These are phyloP conservation scores for Harringtonia aguacate DNA, from an alignment of 2,329 filamentous ascomycete species.

Conservation along the genomic window DNA sequence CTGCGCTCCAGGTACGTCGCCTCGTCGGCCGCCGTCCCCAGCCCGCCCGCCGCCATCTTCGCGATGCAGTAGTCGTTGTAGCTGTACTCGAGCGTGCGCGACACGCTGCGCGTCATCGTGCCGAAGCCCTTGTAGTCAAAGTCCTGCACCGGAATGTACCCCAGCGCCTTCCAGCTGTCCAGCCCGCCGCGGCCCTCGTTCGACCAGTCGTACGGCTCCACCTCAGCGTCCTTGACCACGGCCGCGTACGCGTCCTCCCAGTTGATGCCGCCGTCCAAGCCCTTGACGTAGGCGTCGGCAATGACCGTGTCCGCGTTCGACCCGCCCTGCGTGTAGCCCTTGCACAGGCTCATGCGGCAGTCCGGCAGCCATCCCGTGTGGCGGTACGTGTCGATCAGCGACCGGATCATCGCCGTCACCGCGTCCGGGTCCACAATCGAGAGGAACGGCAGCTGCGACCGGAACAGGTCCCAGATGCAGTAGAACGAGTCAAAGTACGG, in stretches of 20 bases:
- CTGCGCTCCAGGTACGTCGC: constrained; percentile 50
- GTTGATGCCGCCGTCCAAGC: constrained; percentile 46
- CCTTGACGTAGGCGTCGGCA: constrained; percentile 58
- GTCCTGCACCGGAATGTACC: constrained; percentile 62
- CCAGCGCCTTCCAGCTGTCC: constrained; percentile 58
- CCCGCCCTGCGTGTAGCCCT: constrained; percentile 64
- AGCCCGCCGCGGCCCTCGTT: constrained; percentile 61
- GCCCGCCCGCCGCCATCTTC: constrained; percentile 41
- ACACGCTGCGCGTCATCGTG: constrained; percentile 59
- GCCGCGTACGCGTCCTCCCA: constrained; percentile 62
- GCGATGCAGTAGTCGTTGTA: constrained; percentile 67
- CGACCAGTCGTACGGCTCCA: constrained; percentile 60
- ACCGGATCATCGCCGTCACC: constrained; percentile 57
- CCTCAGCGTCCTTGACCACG: constrained; percentile 48
- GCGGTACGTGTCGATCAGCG: constrained; percentile 60
- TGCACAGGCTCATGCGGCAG: constrained; percentile 66
- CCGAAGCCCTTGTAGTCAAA: constrained; percentile 57
- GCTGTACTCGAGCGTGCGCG: constrained; percentile 65
- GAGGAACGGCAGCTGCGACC: constrained; percentile 58
- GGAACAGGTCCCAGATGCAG: constrained; percentile 65
- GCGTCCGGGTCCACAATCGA: constrained; percentile 55
- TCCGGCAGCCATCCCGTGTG: constrained; percentile 64
- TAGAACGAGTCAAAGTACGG: constrained; percentile 71
- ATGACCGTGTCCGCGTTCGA: constrained; percentile 64
- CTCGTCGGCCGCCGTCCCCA: constrained; percentile 44